Evolutionary conservation across 371 early-diverging fungal species (phyloP).

Genomic region (Saksenaea vasiformis): DNA sequence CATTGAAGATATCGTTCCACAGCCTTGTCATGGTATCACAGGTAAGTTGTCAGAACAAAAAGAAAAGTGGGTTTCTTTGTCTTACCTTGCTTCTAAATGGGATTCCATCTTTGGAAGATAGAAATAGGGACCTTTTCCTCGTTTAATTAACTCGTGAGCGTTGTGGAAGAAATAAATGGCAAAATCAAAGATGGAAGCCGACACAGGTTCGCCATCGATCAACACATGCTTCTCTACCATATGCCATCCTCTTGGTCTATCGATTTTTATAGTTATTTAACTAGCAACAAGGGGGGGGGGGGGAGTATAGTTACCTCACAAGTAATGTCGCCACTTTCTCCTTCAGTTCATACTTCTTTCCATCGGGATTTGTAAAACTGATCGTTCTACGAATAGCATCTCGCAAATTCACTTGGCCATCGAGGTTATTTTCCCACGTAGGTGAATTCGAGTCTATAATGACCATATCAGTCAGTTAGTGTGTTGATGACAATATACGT

Average conservation of each 20-base stretch:
- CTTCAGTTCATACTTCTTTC: constrained; percentile 85
- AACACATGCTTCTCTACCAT: constrained; percentile 92
- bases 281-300: not conserved
- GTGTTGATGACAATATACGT: constrained; percentile 1
- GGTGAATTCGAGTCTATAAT: constrained; percentile 84
- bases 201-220: constrained; percentile 86
- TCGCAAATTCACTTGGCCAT: constrained; percentile 89
- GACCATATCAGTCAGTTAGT: not conserved
- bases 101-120: constrained; percentile 97
- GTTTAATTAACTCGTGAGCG: constrained; percentile 75
- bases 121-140: constrained; percentile 93
- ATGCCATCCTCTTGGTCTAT: constrained; percentile 96
- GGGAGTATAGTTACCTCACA: constrained; percentile 77
- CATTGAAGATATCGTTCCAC: constrained; percentile 96
- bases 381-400: constrained; percentile 88
- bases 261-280: not conserved
- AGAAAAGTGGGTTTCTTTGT: not conserved
- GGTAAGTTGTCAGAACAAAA: constrained; percentile 9
- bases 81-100: constrained; percentile 88
- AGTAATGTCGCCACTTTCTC: constrained; percentile 85
- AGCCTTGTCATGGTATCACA: constrained; percentile 46
- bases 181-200: constrained; percentile 96
- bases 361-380: constrained; percentile 80
- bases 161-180: constrained; percentile 96
- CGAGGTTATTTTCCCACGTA: constrained; percentile 87